A percentile compares a stretch with the other conserved stretches of the same genome.
Conservation (phyloP, 202 grass and related monocot species). For the Musa balbisiana region DNA sequence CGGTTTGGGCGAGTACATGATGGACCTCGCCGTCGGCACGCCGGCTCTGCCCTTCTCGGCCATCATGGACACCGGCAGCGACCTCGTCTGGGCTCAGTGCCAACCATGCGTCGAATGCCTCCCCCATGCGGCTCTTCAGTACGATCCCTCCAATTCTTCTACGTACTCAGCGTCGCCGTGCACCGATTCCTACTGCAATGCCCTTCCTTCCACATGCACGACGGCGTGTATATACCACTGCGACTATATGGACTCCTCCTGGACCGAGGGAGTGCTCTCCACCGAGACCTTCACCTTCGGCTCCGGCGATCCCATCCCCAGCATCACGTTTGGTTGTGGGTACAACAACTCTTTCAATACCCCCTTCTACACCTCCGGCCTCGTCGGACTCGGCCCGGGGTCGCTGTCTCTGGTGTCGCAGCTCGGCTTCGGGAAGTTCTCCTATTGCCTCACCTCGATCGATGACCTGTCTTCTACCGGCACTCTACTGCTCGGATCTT, state of each 20-base stretch:
- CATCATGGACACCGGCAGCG: constrained; percentile 14
- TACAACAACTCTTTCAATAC: neutral
- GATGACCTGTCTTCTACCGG: neutral
- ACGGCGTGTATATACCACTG: neutral
- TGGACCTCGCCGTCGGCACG: neutral
- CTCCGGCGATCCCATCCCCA: neutral
- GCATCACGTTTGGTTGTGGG: neutral
- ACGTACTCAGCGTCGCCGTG: neutral
- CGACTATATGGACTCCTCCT: neutral
- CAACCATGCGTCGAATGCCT: neutral
- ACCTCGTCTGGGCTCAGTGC: constrained; percentile 18
- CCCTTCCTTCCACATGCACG: neutral
- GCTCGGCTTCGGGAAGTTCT: neutral
- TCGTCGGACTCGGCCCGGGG: neutral
- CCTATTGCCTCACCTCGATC: constrained; percentile 2
- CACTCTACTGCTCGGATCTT: neutral
- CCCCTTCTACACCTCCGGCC: neutral
- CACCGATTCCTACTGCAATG: neutral
- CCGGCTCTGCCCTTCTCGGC: neutral
- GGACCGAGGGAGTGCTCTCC: neutral
- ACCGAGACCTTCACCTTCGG: constrained; percentile 5
- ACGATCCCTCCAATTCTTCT: neutral
- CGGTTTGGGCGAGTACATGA: neutral
- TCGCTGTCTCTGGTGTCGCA: neutral
- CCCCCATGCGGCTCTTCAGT: neutral